Conservation (phyloP, 2,329 filamentous ascomycete species). For the Pezicula radicicola region DNA sequence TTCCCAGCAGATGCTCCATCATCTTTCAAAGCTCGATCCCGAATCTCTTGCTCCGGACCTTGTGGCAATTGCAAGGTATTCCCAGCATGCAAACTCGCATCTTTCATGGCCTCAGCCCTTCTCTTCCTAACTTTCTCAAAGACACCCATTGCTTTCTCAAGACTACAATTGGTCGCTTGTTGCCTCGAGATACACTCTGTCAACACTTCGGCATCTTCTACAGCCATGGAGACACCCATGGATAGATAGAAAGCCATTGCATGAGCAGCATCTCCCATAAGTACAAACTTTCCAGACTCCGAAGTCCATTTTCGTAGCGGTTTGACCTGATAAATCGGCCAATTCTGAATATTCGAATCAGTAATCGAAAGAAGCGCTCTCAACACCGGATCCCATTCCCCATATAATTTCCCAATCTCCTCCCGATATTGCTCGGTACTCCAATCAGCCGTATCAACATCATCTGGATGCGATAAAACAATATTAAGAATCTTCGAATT, state of each 20-base stretch:
- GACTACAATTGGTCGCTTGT: neutral
- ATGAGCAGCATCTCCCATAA: neutral
- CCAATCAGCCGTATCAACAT: neutral
- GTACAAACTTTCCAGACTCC: neutral
- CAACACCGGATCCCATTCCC: neutral
- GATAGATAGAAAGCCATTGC: slow-evolving; percentile 5
- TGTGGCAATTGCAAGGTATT: neutral
- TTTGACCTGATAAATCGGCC: neutral
- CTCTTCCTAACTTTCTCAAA: neutral
- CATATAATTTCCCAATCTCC: neutral
- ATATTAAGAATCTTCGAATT: neutral
- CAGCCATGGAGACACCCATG: neutral
- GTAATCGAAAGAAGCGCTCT: neutral
- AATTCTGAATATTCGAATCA: neutral
- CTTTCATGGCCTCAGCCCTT: neutral
- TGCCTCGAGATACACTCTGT: neutral
- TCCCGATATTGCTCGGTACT: neutral
- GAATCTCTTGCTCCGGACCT: neutral
- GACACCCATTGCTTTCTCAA: neutral
- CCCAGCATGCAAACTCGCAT: neutral
- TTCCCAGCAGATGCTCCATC: neutral
- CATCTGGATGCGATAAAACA: neutral
- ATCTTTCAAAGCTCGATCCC: neutral
- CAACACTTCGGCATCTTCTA: neutral
- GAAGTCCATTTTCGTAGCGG: neutral